These are phyloP conservation scores for Brasenia schreberi DNA, from an alignment of 164 flowering plant genomes.

Conservation along the genomic window DNA sequence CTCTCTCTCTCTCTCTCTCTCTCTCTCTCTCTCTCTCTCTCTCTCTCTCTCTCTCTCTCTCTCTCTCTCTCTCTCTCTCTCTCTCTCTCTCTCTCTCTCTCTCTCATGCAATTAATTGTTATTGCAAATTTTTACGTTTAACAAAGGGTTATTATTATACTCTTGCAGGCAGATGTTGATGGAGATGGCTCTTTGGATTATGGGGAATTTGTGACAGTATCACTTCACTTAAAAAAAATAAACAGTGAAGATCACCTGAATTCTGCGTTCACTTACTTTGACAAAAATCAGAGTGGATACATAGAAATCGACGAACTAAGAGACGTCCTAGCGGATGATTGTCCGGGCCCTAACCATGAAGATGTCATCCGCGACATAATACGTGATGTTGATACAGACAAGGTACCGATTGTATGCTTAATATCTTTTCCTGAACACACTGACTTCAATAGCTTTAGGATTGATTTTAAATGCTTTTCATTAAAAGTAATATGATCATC, in stretches of 20 bases:
- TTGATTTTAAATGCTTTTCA: too few species aligned
- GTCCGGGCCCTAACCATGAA: constrained; percentile 40
- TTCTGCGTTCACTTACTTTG: constrained; percentile 69
- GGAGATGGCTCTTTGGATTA: constrained; percentile 67
- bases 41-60: constrained; percentile 14
- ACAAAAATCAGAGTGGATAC: constrained; percentile 48
- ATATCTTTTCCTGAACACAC: background rate
- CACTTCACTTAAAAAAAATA: constrained; percentile 70
- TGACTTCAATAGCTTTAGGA: background rate
- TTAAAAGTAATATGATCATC: too few species aligned
- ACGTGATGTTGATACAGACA: constrained; percentile 84
- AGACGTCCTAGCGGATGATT: constrained; percentile 55
- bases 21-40: too few species aligned
- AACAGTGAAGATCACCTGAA: constrained; percentile 74
- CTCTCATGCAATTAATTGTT: too few species aligned
- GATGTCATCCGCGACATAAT: constrained; percentile 80
- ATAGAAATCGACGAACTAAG: constrained; percentile 89
- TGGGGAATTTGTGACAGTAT: constrained; percentile 72
- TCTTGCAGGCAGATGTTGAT: constrained; percentile 69
- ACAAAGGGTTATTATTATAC: background rate
- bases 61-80: constrained; percentile 10
- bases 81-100: constrained; percentile 10
- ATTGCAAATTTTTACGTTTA: too few species aligned
- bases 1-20: background rate
- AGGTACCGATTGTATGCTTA: constrained; percentile 26